These are phyloP conservation scores for Cochlearia excelsa DNA, from an alignment of 345 rosid species.

Conservation along the genomic window DNA sequence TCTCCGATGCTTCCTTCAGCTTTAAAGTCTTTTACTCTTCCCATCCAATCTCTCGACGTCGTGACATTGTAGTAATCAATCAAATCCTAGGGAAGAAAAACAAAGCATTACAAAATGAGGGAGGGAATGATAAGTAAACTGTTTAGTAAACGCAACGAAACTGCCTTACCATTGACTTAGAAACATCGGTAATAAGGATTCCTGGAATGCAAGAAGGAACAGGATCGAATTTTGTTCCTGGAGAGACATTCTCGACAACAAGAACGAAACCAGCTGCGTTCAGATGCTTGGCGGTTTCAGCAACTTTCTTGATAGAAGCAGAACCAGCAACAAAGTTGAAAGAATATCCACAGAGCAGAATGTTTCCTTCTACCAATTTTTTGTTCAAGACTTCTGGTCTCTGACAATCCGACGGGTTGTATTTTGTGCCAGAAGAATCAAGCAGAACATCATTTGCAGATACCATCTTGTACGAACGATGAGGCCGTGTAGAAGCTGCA, in stretches of 20 bases:
- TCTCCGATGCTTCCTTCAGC: conserved; percentile 90
- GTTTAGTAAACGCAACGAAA: background rate
- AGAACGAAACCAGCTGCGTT: conserved; percentile 97
- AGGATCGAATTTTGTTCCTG: conserved; percentile 94
- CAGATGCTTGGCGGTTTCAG: conserved; percentile 87
- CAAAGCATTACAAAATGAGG: conserved; percentile 5
- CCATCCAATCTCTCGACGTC: conserved; percentile 95
- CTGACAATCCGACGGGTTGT: conserved; percentile 93
- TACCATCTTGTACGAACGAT: conserved; percentile 74
- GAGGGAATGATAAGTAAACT: background rate
- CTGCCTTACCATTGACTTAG: conserved; percentile 69
- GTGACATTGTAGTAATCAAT: conserved; percentile 86
- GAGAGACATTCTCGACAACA: conserved; percentile 77
- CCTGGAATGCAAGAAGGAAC: conserved; percentile 90
- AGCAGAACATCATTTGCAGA: conserved; percentile 94
- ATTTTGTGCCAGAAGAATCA: conserved; percentile 67
- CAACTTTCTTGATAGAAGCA: conserved; percentile 91
- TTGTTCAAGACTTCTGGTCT: conserved; percentile 84
- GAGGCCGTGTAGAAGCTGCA: conserved; percentile 86
- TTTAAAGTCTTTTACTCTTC: conserved; percentile 82
- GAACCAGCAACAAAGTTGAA: conserved; percentile 94
- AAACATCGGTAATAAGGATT: conserved; percentile 74
- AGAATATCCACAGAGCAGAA: conserved; percentile 98
- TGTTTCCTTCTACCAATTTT: conserved; percentile 80
- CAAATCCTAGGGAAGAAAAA: conserved; percentile 57